phyloP scores from a whole-genome alignment of 2,329 filamentous ascomycete genomes.

The Arachnomyces sp. region DNA sequence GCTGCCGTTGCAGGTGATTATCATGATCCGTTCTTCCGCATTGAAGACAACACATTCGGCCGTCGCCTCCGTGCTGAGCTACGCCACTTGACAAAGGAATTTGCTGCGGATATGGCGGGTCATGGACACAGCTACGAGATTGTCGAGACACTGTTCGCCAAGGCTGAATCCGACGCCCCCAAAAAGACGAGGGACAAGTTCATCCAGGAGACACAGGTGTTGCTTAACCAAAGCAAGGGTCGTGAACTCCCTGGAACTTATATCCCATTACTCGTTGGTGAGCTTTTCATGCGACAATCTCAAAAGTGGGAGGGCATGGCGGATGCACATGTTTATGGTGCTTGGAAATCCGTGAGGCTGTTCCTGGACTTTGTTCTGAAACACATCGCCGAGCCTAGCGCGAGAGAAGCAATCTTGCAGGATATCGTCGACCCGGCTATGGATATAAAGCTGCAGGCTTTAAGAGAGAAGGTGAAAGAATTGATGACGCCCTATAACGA shows the following conservation, averaged over 20 bases:
- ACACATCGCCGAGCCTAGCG: slow-evolving; percentile 11
- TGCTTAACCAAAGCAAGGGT: slow-evolving; percentile 13
- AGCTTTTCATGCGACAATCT: slow-evolving; percentile 35
- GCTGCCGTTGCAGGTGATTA: slow-evolving; percentile 19
- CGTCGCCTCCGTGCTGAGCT: slow-evolving; percentile 16
- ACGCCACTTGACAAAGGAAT: slow-evolving; percentile 16
- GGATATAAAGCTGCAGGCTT: slow-evolving; percentile 12
- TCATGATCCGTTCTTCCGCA: slow-evolving; percentile 17
- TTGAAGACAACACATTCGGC: slow-evolving; percentile 8
- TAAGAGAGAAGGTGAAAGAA: slow-evolving; percentile 16
- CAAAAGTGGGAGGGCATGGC: slow-evolving; percentile 27
- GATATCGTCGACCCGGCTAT: slow-evolving; percentile 15
- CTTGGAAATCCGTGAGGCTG: slow-evolving; percentile 14
- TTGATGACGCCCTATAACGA: slow-evolving; percentile 15
- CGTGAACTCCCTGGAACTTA: slow-evolving; percentile 31
- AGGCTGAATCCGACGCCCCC: not conserved
- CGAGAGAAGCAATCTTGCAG: slow-evolving; percentile 14
- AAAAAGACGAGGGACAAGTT: slow-evolving; percentile 8
- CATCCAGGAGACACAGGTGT: slow-evolving; percentile 9
- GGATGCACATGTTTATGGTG: slow-evolving; percentile 11
- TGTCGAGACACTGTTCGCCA: slow-evolving; percentile 4
- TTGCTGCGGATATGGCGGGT: slow-evolving; percentile 15
- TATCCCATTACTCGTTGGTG: slow-evolving; percentile 33
- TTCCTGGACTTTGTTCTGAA: slow-evolving; percentile 15
- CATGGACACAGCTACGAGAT: slow-evolving; percentile 17